Evolutionary conservation across 1,284 basidiomycete species (phyloP).

Genomic region (Puccinia triticina): DNA sequence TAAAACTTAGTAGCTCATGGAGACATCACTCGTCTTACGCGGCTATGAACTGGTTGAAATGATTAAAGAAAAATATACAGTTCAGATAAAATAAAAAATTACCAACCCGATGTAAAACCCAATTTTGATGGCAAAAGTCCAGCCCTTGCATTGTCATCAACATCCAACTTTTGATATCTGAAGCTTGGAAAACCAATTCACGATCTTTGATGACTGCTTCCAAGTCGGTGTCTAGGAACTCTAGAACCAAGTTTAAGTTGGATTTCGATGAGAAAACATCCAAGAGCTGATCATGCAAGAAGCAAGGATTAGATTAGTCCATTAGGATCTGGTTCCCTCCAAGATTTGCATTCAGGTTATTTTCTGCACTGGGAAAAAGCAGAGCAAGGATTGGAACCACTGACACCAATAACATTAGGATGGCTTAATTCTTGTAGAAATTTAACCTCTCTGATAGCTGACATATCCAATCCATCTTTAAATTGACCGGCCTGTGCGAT

Average conservation of each 20-base stretch:
- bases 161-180: slow-evolving; percentile 99
- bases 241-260: slow-evolving; percentile 94
- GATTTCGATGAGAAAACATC: slow-evolving; percentile 97
- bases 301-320: slow-evolving; percentile 17
- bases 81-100: not conserved
- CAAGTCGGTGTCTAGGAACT: slow-evolving; percentile 95
- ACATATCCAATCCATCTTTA: slow-evolving; percentile 98
- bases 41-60: not conserved
- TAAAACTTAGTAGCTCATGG: not conserved
- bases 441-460: slow-evolving; percentile 96
- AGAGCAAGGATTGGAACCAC: not conserved
- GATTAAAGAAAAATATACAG: not conserved
- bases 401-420: slow-evolving; percentile 89
- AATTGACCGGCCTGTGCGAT: slow-evolving; percentile 80
- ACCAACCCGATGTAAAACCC: slow-evolving; percentile 84
- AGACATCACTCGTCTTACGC: not conserved
- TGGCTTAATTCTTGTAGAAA: slow-evolving; percentile 91
- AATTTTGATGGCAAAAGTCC: slow-evolving; percentile 95
- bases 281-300: slow-evolving; percentile 69
- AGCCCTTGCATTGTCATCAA: slow-evolving; percentile 94
- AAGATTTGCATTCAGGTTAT: slow-evolving; percentile 52
- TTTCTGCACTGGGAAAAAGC: not conserved
- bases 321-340: not conserved
- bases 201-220: slow-evolving; percentile 96
- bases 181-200: slow-evolving; percentile 83